Conservation (phyloP, 768 basidiomycete genomes). For the Paxillus ammoniavirescens region DNA sequence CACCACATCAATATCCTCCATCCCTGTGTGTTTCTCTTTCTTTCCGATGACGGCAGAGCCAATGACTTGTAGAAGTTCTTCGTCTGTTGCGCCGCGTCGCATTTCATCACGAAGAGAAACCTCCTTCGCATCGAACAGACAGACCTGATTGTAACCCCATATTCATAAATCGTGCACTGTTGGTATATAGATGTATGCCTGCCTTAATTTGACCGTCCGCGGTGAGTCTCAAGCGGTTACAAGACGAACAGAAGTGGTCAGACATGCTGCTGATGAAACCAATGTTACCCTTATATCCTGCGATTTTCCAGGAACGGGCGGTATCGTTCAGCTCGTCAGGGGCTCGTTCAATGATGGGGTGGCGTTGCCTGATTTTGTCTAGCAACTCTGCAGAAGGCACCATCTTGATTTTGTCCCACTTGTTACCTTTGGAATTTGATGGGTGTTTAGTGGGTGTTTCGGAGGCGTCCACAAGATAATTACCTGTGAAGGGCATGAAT, state of each 20-base stretch:
- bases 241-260: conserved; percentile 86
- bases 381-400: conserved; percentile 71
- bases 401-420: conserved; percentile 83
- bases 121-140: conserved; percentile 82
- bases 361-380: conserved; percentile 40
- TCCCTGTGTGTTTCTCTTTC: conserved; percentile 80
- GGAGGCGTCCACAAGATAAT: conserved; percentile 8
- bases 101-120: conserved; percentile 78
- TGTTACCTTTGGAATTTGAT: conserved; percentile 56
- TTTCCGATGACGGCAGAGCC: conserved; percentile 66
- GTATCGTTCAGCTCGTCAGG: conserved; percentile 76
- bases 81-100: conserved; percentile 62
- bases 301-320: conserved; percentile 76
- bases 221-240: conserved; percentile 83
- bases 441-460: conserved; percentile 1
- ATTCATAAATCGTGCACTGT: conserved; percentile 2
- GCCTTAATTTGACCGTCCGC: conserved; percentile 91
- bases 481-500: conserved; percentile 92
- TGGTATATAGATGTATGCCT: conserved; percentile 4
- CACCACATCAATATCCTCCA: conserved; percentile 75
- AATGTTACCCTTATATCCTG: conserved; percentile 65
- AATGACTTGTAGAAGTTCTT: conserved; percentile 58
- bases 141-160: conserved; percentile 52
- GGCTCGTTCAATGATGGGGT: conserved; percentile 55
- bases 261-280: conserved; percentile 96